A percentile compares a stretch with the other conserved stretches of the same genome.
Evolutionary conservation across 2,329 filamentous ascomycete genomes (phyloP).

Genomic region (Falciphora oryzae): DNA sequence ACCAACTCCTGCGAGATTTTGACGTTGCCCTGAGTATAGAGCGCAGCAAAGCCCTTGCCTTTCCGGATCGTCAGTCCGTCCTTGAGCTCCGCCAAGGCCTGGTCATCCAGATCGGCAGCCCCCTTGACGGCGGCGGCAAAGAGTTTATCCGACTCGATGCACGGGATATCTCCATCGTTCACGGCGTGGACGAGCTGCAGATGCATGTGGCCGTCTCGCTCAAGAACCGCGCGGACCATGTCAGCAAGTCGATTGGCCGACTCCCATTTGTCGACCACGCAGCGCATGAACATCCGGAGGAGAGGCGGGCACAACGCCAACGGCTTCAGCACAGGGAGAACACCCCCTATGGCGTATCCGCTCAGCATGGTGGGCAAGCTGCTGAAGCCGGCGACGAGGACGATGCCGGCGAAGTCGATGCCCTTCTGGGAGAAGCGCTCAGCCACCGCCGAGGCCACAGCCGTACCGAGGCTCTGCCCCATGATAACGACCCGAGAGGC

Average conservation of each 20-base stretch:
- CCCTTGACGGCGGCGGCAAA: conserved; percentile 56
- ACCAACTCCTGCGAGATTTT: conserved; percentile 49
- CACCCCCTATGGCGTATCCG: conserved; percentile 72
- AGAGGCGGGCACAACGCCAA: conserved; percentile 59
- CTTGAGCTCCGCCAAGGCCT: conserved; percentile 30
- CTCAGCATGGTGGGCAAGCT: conserved; percentile 67
- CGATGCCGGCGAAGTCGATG: conserved; percentile 69
- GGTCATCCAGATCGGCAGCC: conserved; percentile 32
- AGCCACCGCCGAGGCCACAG: conserved; percentile 68
- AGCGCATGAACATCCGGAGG: conserved; percentile 51
- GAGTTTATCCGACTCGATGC: conserved; percentile 58
- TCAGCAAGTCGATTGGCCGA: conserved; percentile 61
- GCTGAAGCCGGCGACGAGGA: conserved; percentile 77
- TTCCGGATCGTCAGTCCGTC: conserved; percentile 36
- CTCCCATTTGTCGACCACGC: conserved; percentile 77
- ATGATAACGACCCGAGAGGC: conserved; percentile 70
- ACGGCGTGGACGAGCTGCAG: conserved; percentile 73
- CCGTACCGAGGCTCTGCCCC: conserved; percentile 85
- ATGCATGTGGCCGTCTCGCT: conserved; percentile 40
- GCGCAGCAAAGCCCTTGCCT: conserved; percentile 42
- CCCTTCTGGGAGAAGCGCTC: conserved; percentile 59
- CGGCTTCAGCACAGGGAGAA: conserved; percentile 74
- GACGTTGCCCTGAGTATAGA: conserved; percentile 39
- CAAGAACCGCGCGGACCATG: conserved; percentile 45
- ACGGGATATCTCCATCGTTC: conserved; percentile 79